A percentile compares a stretch with the other conserved stretches of the same genome.
Evolutionary conservation across 1,139 yeast species (phyloP).

Genomic region (Saccharomyces pastorianus): DNA sequence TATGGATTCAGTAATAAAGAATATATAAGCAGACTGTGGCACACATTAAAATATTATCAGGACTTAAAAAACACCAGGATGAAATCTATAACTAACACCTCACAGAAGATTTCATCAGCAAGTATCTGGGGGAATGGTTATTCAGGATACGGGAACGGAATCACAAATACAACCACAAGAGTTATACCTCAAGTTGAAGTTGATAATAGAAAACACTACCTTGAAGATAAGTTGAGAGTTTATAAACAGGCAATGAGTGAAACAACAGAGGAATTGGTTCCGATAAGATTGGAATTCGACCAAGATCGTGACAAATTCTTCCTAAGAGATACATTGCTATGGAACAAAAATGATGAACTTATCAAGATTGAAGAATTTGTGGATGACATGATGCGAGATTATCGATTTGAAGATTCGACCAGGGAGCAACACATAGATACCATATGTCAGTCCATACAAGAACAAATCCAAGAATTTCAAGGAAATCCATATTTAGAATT

Average conservation of each 20-base stretch:
- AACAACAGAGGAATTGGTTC: constrained; percentile 57
- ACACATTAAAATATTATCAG: constrained; percentile 41
- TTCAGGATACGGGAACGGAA: constrained; percentile 89
- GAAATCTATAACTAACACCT: constrained; percentile 52
- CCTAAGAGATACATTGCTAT: constrained; percentile 77
- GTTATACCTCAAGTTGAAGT: constrained; percentile 32
- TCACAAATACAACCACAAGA: constrained; percentile 63
- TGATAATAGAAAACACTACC: constrained; percentile 13
- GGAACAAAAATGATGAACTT: constrained; percentile 74
- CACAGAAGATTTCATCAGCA: constrained; percentile 44
- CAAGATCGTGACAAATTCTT: constrained; percentile 74
- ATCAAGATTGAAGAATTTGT: constrained; percentile 64
- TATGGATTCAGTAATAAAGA: constrained; percentile 12
- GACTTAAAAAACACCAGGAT: constrained; percentile 45
- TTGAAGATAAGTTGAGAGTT: constrained; percentile 17
- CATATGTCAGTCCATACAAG: constrained; percentile 55
- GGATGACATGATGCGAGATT: constrained; percentile 67
- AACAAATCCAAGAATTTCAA: constrained; percentile 72
- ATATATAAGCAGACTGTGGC: constrained; percentile 39
- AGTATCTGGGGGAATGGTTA: constrained; percentile 94
- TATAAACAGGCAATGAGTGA: constrained; percentile 36
- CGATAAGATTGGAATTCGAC: constrained; percentile 85
- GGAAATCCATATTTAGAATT: constrained; percentile 35
- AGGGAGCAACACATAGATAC: constrained; percentile 43
- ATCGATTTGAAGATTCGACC: constrained; percentile 36